phyloP scores from a whole-genome alignment of 73 alveolate genomes.

The Breviolum minutum region DNA sequence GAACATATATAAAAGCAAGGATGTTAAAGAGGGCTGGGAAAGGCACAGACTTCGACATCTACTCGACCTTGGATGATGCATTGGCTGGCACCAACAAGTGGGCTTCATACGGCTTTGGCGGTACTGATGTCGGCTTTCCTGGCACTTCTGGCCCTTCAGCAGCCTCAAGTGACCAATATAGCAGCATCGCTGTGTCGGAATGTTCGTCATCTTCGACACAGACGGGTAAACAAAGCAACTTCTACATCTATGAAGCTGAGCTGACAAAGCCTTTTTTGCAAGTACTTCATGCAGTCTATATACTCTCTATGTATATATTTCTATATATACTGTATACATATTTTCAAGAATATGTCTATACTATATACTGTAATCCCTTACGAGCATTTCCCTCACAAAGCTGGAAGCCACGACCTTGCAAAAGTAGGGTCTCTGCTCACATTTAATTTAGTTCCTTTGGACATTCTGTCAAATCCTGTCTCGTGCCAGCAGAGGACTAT shows the following conservation, averaged over 20 bases:
- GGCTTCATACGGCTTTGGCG: conserved; percentile 66
- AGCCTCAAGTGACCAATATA: conserved; percentile 46
- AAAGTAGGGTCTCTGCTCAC: not conserved
- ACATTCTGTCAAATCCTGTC: not conserved
- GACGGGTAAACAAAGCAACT: conserved; percentile 57
- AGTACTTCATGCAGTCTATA: too few species aligned
- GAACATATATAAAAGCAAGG: too few species aligned
- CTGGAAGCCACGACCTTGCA: too few species aligned
- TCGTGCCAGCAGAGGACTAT: conserved; percentile 30
- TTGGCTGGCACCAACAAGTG: conserved; percentile 54
- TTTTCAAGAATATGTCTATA: too few species aligned
- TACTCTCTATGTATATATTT: too few species aligned
- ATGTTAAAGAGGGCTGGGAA: not conserved
- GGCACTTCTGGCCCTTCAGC: conserved; percentile 79
- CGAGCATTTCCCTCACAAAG: too few species aligned
- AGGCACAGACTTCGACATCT: conserved; percentile 66
- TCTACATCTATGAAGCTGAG: conserved; percentile 57
- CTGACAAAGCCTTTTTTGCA: not conserved
- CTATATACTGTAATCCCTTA: too few species aligned
- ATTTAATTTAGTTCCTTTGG: not conserved
- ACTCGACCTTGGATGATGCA: conserved; percentile 52
- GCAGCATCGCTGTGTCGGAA: conserved; percentile 66
- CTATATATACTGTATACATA: too few species aligned
- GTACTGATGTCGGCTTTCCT: conserved; percentile 65
- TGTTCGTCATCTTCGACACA: conserved; percentile 33